Conservation (phyloP, 345 rosid genomes). For the Dovyalis caffra region DNA sequence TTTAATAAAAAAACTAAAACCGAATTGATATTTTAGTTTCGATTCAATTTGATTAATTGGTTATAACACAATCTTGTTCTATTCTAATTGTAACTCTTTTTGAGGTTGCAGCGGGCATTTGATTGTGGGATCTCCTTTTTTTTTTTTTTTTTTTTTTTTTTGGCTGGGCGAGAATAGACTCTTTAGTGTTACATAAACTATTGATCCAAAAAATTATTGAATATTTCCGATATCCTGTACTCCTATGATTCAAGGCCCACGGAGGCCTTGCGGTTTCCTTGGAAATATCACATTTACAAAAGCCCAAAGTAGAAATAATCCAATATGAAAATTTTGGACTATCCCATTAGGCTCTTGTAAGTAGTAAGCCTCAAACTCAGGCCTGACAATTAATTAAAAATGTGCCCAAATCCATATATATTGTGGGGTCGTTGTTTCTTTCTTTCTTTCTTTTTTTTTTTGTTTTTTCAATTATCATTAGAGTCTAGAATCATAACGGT, state of each 20-base stretch:
- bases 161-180: too few species aligned
- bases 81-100: too few species aligned
- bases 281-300: not conserved
- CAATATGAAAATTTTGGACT: not conserved
- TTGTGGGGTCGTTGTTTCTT: too few species aligned
- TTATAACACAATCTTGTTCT: too few species aligned
- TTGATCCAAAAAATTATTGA: not conserved
- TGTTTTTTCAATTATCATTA: not conserved
- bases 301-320: not conserved
- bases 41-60: too few species aligned
- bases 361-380: not conserved
- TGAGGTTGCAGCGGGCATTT: not conserved
- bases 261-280: not conserved
- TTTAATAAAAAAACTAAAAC: too few species aligned
- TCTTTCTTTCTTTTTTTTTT: too few species aligned
- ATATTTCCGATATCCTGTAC: not conserved
- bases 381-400: not conserved
- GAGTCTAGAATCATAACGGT: not conserved
- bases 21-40: too few species aligned
- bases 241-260: not conserved
- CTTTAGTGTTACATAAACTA: too few species aligned
- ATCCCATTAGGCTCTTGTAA: not conserved
- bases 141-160: not conserved
- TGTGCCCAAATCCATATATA: not conserved
- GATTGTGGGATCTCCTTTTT: not conserved